Percentiles rank a stretch among this genome's conserved stretches.
Evolutionary conservation across 257 asterid genomes (phyloP).

Genomic region (Lycium ferocissimum): DNA sequence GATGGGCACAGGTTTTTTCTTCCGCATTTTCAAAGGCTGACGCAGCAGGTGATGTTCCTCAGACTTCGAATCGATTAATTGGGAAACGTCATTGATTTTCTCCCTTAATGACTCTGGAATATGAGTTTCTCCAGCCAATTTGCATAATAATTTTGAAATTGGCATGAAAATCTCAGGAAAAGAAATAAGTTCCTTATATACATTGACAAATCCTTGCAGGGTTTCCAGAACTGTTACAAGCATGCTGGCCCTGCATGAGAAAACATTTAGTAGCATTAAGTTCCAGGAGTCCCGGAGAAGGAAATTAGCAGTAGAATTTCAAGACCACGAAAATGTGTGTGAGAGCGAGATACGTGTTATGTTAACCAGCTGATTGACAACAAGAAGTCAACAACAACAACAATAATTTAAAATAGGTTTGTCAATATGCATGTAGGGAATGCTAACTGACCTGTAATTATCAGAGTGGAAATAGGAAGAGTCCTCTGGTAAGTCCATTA

Average conservation of each 20-base stretch:
- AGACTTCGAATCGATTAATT: constrained; percentile 55
- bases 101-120: constrained; percentile 62
- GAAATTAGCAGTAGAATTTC: background rate
- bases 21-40: constrained; percentile 72
- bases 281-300: background rate
- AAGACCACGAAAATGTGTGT: background rate
- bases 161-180: constrained; percentile 90
- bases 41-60: constrained; percentile 68
- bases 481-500: constrained; percentile 80
- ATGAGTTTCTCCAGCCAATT: constrained; percentile 57
- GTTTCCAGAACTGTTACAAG: constrained; percentile 64
- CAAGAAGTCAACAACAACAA: too few species aligned
- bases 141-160: constrained; percentile 53
- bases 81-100: constrained; percentile 53
- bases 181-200: constrained; percentile 61
- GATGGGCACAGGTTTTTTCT: constrained; percentile 61
- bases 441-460: constrained; percentile 60
- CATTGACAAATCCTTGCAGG: constrained; percentile 67
- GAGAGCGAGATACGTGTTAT: background rate
- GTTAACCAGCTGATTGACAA: background rate
- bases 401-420: background rate
- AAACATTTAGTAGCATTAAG: background rate
- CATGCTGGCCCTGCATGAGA: constrained; percentile 67
- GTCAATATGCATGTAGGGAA: background rate
- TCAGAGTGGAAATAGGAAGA: constrained; percentile 75